phyloP scores from a whole-genome alignment of 352 stramenopile genomes.

The Phytophthora multivora region DNA sequence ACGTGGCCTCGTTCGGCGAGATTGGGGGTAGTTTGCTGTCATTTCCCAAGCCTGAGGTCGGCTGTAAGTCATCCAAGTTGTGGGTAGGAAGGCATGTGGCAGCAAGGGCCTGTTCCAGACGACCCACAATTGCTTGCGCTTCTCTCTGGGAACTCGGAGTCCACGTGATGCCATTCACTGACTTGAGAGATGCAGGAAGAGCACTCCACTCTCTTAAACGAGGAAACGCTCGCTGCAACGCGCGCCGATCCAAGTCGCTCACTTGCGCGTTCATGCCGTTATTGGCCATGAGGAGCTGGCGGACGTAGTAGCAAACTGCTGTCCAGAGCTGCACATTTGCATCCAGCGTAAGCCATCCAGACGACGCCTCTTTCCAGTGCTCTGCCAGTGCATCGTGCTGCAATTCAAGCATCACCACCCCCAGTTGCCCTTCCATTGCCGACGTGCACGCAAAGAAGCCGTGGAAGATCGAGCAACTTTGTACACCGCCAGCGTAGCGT shows the following conservation, averaged over 20 bases:
- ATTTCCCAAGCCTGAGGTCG: conserved; percentile 16
- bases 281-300: conserved; percentile 52
- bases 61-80: conserved; percentile 19
- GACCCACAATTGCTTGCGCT: conserved; percentile 56
- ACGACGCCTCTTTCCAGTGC: conserved; percentile 36
- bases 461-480: conserved; percentile 59
- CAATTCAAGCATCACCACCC: conserved; percentile 52
- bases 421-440: conserved; percentile 50
- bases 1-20: conserved; percentile 40
- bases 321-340: conserved; percentile 62
- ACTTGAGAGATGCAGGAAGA: conserved; percentile 38
- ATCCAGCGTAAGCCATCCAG: conserved; percentile 44
- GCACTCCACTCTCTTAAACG: conserved; percentile 62
- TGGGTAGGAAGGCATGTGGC: conserved; percentile 18
- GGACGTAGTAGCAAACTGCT: conserved; percentile 61
- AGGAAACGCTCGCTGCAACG: conserved; percentile 51
- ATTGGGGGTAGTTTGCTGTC: conserved; percentile 43
- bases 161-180: conserved; percentile 44
- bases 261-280: conserved; percentile 33
- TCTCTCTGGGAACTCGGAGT: conserved; percentile 56
- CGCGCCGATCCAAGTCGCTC: conserved; percentile 53
- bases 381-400: conserved; percentile 34
- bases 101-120: conserved; percentile 59
- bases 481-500: conserved; percentile 51
- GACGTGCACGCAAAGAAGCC: conserved; percentile 65